These are phyloP conservation scores for Nitzschia sp. DNA, from an alignment of 108 stramenopile species.

Conservation along the genomic window DNA sequence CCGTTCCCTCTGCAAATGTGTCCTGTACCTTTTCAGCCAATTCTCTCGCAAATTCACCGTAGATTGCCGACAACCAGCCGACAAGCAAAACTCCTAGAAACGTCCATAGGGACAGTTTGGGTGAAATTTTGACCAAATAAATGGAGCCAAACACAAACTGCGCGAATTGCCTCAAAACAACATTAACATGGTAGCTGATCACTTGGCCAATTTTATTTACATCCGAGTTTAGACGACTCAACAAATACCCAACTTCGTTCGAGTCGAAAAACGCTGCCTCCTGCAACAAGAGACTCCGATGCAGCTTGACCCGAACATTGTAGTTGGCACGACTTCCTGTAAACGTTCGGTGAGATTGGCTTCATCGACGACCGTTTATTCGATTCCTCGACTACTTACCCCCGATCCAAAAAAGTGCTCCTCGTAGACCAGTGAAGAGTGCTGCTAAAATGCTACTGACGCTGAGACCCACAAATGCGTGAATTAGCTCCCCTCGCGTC, in stretches of 20 bases:
- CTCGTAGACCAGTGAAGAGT: conserved; percentile 80
- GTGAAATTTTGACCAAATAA: conserved; percentile 67
- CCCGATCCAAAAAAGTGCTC: conserved; percentile 86
- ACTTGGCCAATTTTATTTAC: conserved; percentile 89
- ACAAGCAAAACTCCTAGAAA: conserved; percentile 76
- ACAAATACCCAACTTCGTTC: conserved; percentile 75
- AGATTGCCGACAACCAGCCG: conserved; percentile 63
- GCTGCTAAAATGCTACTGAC: conserved; percentile 62
- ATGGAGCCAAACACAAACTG: conserved; percentile 79
- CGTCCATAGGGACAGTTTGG: conserved; percentile 60
- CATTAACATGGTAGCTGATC: conserved; percentile 82
- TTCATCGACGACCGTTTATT: conserved; percentile 4
- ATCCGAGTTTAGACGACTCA: conserved; percentile 85
- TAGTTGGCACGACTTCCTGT: conserved; percentile 79
- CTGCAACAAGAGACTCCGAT: conserved; percentile 84
- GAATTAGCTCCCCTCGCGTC: conserved; percentile 34
- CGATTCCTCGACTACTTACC: conserved; percentile 56
- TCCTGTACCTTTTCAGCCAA: conserved; percentile 76
- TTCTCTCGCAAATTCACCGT: conserved; percentile 75
- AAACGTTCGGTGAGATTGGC: conserved; percentile 2
- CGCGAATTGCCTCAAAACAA: conserved; percentile 79
- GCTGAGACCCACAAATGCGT: conserved; percentile 66
- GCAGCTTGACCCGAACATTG: conserved; percentile 85
- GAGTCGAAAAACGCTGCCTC: conserved; percentile 90
- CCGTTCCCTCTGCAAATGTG: conserved; percentile 76